Evolutionary conservation across 2,329 filamentous ascomycete genomes (phyloP).

Genomic region (Trematosphaeria pertusa): DNA sequence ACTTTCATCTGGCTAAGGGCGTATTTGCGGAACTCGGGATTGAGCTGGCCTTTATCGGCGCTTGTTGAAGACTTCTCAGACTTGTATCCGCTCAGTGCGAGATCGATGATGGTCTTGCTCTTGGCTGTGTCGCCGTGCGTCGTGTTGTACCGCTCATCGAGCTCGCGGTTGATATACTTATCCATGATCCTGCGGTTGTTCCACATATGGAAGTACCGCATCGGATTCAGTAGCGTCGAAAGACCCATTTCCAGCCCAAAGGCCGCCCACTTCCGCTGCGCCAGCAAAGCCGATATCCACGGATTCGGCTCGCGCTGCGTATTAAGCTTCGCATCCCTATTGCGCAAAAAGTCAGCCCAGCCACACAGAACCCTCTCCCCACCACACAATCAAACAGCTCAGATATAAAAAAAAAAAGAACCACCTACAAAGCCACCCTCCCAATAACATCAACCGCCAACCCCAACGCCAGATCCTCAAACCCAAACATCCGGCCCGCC

Average conservation of each 20-base stretch:
- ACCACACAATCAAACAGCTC: too few relatives aligned
- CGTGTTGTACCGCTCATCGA: constrained; percentile 6
- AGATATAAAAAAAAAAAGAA: too few relatives aligned
- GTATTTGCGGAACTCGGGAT: constrained; percentile 24
- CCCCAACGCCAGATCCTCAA: constrained; percentile 22
- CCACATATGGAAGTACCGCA: constrained; percentile 14
- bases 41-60: constrained; percentile 1
- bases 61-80: not conserved
- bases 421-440: constrained; percentile 23
- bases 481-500: constrained; percentile 14
- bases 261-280: constrained; percentile 12
- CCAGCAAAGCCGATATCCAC: constrained; percentile 12
- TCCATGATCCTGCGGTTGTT: constrained; percentile 20
- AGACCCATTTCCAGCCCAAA: constrained; percentile 12
- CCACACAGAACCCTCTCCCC: too few relatives aligned
- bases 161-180: constrained; percentile 10
- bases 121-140: not conserved
- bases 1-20: constrained; percentile 34
- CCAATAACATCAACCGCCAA: constrained; percentile 28
- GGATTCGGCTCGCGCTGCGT: constrained; percentile 8
- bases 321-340: constrained; percentile 14
- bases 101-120: constrained; percentile 11
- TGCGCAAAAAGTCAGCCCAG: not conserved
- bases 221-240: constrained; percentile 14
- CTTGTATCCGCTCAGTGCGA: constrained; percentile 8